These are phyloP conservation scores for Xylaria sp. DNA, from an alignment of 495 filamentous ascomycete species.

Conservation along the genomic window DNA sequence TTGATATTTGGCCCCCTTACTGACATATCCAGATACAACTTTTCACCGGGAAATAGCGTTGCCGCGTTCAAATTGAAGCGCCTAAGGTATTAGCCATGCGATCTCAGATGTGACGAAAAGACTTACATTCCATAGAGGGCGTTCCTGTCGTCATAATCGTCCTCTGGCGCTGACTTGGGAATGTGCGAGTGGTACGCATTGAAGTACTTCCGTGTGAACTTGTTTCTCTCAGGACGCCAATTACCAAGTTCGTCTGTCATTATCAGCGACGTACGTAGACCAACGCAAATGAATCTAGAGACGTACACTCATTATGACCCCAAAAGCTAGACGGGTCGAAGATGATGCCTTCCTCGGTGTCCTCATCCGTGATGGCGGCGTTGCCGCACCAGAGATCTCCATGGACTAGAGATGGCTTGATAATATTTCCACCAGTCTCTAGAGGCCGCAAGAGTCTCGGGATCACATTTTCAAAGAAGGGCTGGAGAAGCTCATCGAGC, in stretches of 20 bases:
- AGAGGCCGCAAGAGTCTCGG: constrained; percentile 49
- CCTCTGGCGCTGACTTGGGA: constrained; percentile 27
- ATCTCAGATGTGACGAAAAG: constrained; percentile 1
- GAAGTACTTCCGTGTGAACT: constrained; percentile 33
- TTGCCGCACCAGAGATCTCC: constrained; percentile 59
- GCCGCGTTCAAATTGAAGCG: constrained; percentile 22
- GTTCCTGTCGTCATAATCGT: constrained; percentile 38
- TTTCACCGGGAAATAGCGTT: constrained; percentile 17
- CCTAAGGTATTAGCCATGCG: constrained; percentile 16
- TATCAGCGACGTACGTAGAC: not conserved
- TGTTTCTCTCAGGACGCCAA: constrained; percentile 39
- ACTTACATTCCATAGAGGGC: constrained; percentile 38
- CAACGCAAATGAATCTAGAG: not conserved
- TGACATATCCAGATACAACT: constrained; percentile 19
- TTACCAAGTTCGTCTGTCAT: constrained; percentile 41
- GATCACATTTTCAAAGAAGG: constrained; percentile 47
- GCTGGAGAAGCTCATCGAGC: constrained; percentile 39
- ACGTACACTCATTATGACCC: constrained; percentile 57
- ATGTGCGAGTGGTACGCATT: constrained; percentile 32
- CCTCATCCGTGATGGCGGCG: constrained; percentile 40
- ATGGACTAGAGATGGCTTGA: constrained; percentile 55
- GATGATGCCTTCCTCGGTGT: constrained; percentile 45
- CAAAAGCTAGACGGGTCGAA: constrained; percentile 57
- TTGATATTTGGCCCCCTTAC: constrained; percentile 5
- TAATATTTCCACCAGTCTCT: constrained; percentile 47